These are phyloP conservation scores for Pulveroboletus sp. DNA, from an alignment of 768 basidiomycete species.

Conservation along the genomic window DNA sequence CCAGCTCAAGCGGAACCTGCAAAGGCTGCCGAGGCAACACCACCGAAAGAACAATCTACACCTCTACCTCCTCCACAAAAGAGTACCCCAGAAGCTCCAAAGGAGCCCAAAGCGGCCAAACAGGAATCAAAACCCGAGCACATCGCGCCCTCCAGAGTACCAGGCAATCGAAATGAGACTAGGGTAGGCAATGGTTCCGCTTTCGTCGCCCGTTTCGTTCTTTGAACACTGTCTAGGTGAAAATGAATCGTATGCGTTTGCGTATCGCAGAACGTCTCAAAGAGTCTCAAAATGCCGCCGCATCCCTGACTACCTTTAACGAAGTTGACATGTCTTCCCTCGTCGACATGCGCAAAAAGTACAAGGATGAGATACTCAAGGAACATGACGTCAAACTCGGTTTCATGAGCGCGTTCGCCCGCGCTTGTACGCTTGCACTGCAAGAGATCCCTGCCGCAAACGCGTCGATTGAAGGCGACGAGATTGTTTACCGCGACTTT, in stretches of 20 bases:
- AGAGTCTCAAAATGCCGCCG: conserved; percentile 95
- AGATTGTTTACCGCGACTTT: conserved; percentile 89
- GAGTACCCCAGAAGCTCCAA: conserved; percentile 26
- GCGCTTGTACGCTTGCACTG: conserved; percentile 78
- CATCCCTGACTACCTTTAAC: conserved; percentile 97
- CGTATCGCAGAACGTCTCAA: conserved; percentile 98
- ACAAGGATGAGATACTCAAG: conserved; percentile 91
- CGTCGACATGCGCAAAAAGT: conserved; percentile 88
- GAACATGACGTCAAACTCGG: conserved; percentile 94
- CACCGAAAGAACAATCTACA: conserved; percentile 48
- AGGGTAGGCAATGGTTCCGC: conserved; percentile 48
- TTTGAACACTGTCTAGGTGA: conserved; percentile 53
- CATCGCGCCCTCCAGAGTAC: conserved; percentile 33
- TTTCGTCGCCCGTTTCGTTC: background rate
- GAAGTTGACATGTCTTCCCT: conserved; percentile 99
- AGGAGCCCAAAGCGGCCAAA: conserved; percentile 37
- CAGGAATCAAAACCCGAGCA: conserved; percentile 29
- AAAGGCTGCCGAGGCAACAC: conserved; percentile 39
- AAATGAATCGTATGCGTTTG: conserved; percentile 98
- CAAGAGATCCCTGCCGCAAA: conserved; percentile 93
- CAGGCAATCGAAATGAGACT: conserved; percentile 77
- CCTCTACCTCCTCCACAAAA: conserved; percentile 41
- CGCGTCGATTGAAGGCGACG: conserved; percentile 90
- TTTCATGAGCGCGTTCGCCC: conserved; percentile 97
- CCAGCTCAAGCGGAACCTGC: conserved; percentile 23